Evolutionary conservation across 148 eudicot species (phyloP), one percentile per base, ranked within the genome.

Genomic region (Arctostaphylos glauca): DNA sequence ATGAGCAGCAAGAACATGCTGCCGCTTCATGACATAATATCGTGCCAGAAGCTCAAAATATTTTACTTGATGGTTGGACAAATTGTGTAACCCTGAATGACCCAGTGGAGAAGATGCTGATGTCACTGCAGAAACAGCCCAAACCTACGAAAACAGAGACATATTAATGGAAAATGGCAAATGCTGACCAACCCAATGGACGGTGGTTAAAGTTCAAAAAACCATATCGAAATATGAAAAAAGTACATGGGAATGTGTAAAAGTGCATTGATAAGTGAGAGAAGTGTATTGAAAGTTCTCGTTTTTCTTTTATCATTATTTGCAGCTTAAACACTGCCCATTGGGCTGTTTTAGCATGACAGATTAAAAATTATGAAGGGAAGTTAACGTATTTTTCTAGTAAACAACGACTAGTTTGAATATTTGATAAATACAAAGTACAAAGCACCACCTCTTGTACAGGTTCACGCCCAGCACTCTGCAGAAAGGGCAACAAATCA

Each of bases 1-100:
- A 90, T 91, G 97, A 80, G 99, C 99, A 14, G 99, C 99, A 87
- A 97, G 94, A 80, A 89, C 83, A 87, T 97, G 99, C 87, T 97
- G 99, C 77, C 97, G 92, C 89, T 97, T 97, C 92, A 91, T 80
- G 81, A 97, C 92, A 85, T 97, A 94, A 87, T 92, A 97, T 48
- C 91, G 93, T 84, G 98, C 98, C 81, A 97, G 83, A 86, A 97
- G 98, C 85, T 97, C 97, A 78, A 88, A 85, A 87, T 94, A 93
- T 90, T 94, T 94, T 77, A 91, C 89, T 87, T 91, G 95, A 84
- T 91, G 95, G 84, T 87, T 88, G 50, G 85, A 81, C 49, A 91
- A 84, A 77, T 87, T 82, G 48, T 85, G 90, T 46, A 81, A 74
- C 83, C 95, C 88, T 44, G 90, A 85, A 80, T 85, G 85, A 86